Conservation (phyloP, 768 basidiomycete genomes). For the Trametopsis cervina region DNA sequence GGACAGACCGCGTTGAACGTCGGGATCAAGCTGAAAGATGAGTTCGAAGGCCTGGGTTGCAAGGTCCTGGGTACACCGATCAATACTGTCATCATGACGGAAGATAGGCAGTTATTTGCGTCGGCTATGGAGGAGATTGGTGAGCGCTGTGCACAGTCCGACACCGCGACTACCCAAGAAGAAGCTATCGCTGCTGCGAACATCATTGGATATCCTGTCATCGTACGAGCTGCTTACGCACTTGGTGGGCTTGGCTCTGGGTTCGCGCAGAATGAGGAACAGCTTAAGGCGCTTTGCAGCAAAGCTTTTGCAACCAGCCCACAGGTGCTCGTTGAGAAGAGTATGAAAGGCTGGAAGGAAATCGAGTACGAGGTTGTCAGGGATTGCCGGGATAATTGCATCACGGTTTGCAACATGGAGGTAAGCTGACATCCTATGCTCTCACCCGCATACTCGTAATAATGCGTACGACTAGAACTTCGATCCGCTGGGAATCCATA, state of each 20-base stretch:
- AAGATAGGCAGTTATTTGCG: constrained; percentile 93
- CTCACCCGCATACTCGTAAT: constrained; percentile 1
- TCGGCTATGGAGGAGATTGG: constrained; percentile 93
- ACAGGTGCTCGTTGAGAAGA: constrained; percentile 97
- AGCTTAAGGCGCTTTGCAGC: constrained; percentile 79
- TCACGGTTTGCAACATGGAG: constrained; percentile 99
- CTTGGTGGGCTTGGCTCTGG: constrained; percentile 94
- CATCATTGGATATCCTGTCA: constrained; percentile 89
- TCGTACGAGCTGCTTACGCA: constrained; percentile 94
- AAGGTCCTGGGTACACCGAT: constrained; percentile 96
- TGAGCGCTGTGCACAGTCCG: constrained; percentile 89
- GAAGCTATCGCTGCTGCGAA: constrained; percentile 81
- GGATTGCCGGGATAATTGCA: constrained; percentile 97
- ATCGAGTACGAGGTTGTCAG: constrained; percentile 99
- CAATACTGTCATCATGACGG: constrained; percentile 94
- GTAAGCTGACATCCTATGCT: constrained; percentile 36
- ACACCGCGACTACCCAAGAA: constrained; percentile 76
- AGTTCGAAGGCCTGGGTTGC: constrained; percentile 84
- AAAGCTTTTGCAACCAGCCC: constrained; percentile 98
- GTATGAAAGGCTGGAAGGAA: constrained; percentile 99
- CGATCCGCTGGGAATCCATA: constrained; percentile 96
- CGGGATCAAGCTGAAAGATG: constrained; percentile 96
- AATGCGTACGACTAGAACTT: constrained; percentile 65
- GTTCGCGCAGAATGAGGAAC: constrained; percentile 91
- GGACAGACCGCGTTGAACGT: constrained; percentile 97